Evolutionary conservation across 2,329 filamentous ascomycete genomes (phyloP), one percentile per base, ranked within the genome.

Genomic region (Pyrenophora tritici-repentis): DNA sequence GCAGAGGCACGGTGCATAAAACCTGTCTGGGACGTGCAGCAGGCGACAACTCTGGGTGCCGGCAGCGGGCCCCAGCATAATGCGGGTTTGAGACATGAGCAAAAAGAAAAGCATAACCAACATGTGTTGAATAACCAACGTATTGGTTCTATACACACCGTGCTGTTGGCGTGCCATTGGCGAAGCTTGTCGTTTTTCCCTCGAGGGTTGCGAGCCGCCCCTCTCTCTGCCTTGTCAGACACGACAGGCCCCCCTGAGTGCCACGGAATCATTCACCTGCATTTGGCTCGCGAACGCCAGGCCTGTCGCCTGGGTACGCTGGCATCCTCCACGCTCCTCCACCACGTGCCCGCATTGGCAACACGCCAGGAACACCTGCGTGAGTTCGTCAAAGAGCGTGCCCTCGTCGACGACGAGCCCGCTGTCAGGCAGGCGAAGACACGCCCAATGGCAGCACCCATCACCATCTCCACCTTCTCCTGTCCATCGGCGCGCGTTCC

Each of bases 251-350:
- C 62, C 63, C 63, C 62, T 65, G 62, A 67, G 59, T 54, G 47
- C 52, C 41, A 32, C 39, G 50, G 51, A 51, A 46, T 42, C 48
- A 51, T 37, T 24, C 42, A 24, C 48, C 45, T 44, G 42, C 26
- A 29, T 40, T 49, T 53, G 52, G 52, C 56, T 42, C 43, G 53
- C 60, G 59, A 67, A 61, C 61, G 62, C 55, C 61, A 58, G 53
- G 47, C 44, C 52, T 55, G 46, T 10, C 9, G 26, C 10, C 26
- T 29, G 26, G 26, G 26, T 29, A 29, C 10, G 26, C 13, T 29
- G 26, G 26, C 26, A 29, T 9, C 26, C 26, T 29, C 26, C 48
- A 45, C 47, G 33, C 45, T 50, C 42, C 44, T 40, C 55, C 49
- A 45, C 61, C 53, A 62, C 53, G 55, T 62, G 53, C 52, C 50